Evolutionary conservation across 257 asterid species (phyloP), one percentile per base, ranked within the genome.

Genomic region (Gynochthodes officinalis): DNA sequence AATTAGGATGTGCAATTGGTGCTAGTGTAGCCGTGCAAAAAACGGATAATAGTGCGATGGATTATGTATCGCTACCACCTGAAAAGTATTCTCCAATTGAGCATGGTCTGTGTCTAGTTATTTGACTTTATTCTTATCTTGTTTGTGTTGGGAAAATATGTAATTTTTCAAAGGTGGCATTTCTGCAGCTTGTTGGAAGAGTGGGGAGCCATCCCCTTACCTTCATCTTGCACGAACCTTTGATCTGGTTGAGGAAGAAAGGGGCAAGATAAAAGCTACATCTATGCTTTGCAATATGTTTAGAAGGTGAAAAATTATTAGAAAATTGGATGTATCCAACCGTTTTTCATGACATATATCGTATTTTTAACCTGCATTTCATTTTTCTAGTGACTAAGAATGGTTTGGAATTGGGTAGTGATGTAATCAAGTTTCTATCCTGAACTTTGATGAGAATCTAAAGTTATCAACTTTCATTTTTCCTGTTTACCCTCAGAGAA

Each of bases 241-340:
- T 86, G 91, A 87, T 71, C 83, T 87, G 78, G 95, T 89, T 62
- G 93, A 93, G 82, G 86, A 86, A 75, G 96, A 93, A 83, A 89
- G 83, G 85, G 97, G 97, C 78, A 93, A 86, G 89, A 84, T 88
- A 75, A 91, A 84, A 84, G 96, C 89, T 64, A 88, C 91, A 63
- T 81, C 90, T 67, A 88, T 91, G 89, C 84, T 93, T 44, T 91
- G 97, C 86, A 93, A 93, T 81, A 93, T 93, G 98, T 91, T 93
- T 85, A 85, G 97, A 87, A 93, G 97, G 96, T 93, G 43, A 64
- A 63, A 63, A 63, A 80, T 66, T 73, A 75, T 66, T 55, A 52
- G 58, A 50, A 57, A n/a, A n/a, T n/a, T 23, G 25, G 50, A 35
- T 44, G 12, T 1, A 4, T 28, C 4, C n/a, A n/a, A 0, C 2